Conservation (phyloP, 805 yeast species). For the Metschnikowia chrysomelidarum region DNA sequence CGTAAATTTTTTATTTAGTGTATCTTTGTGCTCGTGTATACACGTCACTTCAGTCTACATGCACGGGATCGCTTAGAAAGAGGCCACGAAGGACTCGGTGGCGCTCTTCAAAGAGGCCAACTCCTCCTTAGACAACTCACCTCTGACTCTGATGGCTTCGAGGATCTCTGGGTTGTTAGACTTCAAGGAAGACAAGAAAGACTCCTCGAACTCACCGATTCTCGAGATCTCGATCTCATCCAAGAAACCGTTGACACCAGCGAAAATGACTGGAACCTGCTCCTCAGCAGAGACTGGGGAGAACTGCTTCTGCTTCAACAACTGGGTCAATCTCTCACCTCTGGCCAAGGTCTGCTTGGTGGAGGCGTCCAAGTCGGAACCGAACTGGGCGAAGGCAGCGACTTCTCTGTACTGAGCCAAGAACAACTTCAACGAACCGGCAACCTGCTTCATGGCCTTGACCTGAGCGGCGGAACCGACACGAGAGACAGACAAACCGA, state of each 20-base stretch:
- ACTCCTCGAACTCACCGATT: constrained; percentile 87
- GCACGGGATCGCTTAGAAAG: constrained; percentile 51
- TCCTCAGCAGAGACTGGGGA: constrained; percentile 97
- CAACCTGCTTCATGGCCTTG: constrained; percentile 99
- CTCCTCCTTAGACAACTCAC: constrained; percentile 85
- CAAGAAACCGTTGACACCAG: constrained; percentile 99
- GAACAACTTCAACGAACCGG: constrained; percentile 99
- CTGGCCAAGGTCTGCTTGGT: constrained; percentile 98
- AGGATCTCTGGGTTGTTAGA: constrained; percentile 84
- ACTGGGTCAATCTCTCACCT: constrained; percentile 99
- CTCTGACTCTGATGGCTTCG: constrained; percentile 80
- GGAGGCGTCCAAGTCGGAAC: constrained; percentile 99
- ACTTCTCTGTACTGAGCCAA: constrained; percentile 99
- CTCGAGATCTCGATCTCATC: constrained; percentile 82
- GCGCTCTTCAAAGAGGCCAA: constrained; percentile 86
- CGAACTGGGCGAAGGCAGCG: constrained; percentile 99
- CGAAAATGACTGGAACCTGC: constrained; percentile 97
- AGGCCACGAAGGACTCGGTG: constrained; percentile 88
- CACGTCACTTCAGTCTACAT: constrained; percentile 20
- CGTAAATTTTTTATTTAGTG: constrained; percentile 20
- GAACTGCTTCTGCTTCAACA: constrained; percentile 97
- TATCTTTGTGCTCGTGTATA: constrained; percentile 17
- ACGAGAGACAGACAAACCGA: constrained; percentile 99
- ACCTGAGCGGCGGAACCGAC: constrained; percentile 99
- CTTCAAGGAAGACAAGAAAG: constrained; percentile 89